A percentile compares a stretch with the other conserved stretches of the same genome.
Conservation (phyloP, 202 grass and related monocot genomes). For the Thinopyrum obtusiflorum region DNA sequence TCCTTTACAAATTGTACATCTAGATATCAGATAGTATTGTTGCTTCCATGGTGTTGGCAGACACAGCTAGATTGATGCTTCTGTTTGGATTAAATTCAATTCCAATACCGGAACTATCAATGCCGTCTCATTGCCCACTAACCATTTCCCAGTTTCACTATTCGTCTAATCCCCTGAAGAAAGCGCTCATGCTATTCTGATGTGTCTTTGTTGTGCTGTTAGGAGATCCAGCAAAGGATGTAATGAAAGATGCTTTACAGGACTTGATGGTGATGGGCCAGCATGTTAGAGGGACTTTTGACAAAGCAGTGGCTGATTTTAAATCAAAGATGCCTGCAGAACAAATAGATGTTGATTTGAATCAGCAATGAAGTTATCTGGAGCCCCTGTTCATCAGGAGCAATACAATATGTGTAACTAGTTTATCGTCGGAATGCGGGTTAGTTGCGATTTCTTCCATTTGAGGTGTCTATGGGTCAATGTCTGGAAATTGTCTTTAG, state of each 20-base stretch:
- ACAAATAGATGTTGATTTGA: slow-evolving; percentile 36
- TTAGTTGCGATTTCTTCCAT: neutral
- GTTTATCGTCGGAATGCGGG: neutral
- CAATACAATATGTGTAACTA: neutral
- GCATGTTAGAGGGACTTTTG: slow-evolving; percentile 62
- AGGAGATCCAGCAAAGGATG: slow-evolving; percentile 77
- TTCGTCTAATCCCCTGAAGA: slow-evolving; percentile 4
- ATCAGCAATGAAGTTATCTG: slow-evolving; percentile 2
- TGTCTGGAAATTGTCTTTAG: neutral
- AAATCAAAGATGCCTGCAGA: slow-evolving; percentile 37
- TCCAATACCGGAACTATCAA: neutral
- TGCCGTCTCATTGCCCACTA: neutral
- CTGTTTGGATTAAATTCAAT: neutral
- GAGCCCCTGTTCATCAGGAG: neutral
- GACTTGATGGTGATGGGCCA: slow-evolving; percentile 58
- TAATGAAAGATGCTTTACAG: slow-evolving; percentile 77
- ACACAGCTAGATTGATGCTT: neutral
- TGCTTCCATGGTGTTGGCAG: neutral
- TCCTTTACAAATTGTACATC: neutral
- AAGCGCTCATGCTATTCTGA: neutral
- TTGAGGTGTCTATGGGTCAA: neutral
- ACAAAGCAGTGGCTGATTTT: slow-evolving; percentile 39
- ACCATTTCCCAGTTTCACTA: neutral
- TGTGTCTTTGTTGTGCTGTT: neutral
- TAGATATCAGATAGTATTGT: neutral